phyloP scores from a whole-genome alignment of 352 stramenopile species.

The Phytopythium helicoides region DNA sequence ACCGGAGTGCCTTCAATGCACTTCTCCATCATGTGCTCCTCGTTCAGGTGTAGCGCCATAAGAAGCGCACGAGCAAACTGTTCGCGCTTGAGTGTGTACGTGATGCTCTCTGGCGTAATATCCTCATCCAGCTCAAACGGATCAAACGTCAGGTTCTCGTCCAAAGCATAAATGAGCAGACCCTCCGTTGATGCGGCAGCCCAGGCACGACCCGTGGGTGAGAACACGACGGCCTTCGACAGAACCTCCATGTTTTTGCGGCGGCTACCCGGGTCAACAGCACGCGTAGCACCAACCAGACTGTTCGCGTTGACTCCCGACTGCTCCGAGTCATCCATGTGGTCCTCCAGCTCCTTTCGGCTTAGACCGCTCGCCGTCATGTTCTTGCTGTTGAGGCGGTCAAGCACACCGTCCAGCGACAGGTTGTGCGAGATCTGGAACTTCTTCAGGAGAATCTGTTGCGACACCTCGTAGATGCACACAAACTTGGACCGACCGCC shows the following conservation, averaged over 20 bases:
- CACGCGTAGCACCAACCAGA: conserved; percentile 79
- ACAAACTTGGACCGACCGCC: conserved; percentile 98
- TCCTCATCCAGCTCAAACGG: conserved; percentile 98
- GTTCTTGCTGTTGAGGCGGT: conserved; percentile 93
- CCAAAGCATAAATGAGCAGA: conserved; percentile 96
- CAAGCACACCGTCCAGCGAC: conserved; percentile 94
- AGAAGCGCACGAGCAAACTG: conserved; percentile 93
- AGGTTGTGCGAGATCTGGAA: conserved; percentile 99
- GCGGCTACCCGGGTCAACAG: conserved; percentile 92
- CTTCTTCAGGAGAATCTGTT: conserved; percentile 97
- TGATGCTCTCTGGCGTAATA: conserved; percentile 94
- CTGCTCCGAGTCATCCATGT: conserved; percentile 38
- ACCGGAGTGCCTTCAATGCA: conserved; percentile 92
- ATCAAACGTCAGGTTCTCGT: conserved; percentile 98
- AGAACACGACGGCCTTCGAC: conserved; percentile 95
- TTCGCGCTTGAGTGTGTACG: conserved; percentile 78
- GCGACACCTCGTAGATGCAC: conserved; percentile 98
- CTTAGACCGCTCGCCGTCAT: conserved; percentile 75
- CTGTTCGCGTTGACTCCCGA: conserved; percentile 24
- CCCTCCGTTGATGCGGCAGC: conserved; percentile 96
- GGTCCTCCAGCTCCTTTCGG: conserved; percentile 70
- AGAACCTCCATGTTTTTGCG: conserved; percentile 86
- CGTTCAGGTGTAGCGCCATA: conserved; percentile 97
- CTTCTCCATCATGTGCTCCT: conserved; percentile 90
- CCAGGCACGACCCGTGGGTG: conserved; percentile 96